Conservation (phyloP, 2,329 filamentous ascomycete genomes). For the Phyllosticta paracitricarpa region DNA sequence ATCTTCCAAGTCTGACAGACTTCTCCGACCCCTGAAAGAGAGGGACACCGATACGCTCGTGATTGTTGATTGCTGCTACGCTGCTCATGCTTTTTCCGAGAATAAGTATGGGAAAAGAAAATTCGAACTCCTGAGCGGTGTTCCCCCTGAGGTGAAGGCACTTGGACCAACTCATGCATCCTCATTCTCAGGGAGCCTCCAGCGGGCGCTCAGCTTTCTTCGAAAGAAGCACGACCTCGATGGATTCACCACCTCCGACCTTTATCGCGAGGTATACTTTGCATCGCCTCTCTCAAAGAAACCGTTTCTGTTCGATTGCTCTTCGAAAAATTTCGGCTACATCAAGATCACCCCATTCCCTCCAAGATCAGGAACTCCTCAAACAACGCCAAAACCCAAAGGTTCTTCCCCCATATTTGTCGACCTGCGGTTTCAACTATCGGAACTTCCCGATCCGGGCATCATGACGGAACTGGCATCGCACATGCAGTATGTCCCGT, state of each 20-base stretch:
- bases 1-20: not conserved
- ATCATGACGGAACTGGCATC: constrained; percentile 12
- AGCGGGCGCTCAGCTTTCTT: not conserved
- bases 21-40: not conserved
- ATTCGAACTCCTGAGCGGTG: constrained; percentile 14
- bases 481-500: constrained; percentile 12
- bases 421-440: constrained; percentile 13
- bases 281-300: constrained; percentile 32
- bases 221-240: not conserved
- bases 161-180: constrained; percentile 7
- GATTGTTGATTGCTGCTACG: constrained; percentile 14
- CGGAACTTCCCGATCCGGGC: constrained; percentile 1
- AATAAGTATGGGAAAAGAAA: constrained; percentile 11
- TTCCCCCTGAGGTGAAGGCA: constrained; percentile 9
- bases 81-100: constrained; percentile 10
- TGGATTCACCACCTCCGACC: constrained; percentile 12
- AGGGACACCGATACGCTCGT: constrained; percentile 12
- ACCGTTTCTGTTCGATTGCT: constrained; percentile 13
- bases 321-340: constrained; percentile 12
- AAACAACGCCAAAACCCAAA: not conserved
- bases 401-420: not conserved
- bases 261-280: constrained; percentile 37
- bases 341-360: constrained; percentile 5
- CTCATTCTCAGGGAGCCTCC: constrained; percentile 13
- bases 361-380: not conserved